Percentiles rank a stretch among this genome's conserved stretches.
Evolutionary conservation across 306 rosid genomes (phyloP).

Genomic region (Begonia loranthoides): DNA sequence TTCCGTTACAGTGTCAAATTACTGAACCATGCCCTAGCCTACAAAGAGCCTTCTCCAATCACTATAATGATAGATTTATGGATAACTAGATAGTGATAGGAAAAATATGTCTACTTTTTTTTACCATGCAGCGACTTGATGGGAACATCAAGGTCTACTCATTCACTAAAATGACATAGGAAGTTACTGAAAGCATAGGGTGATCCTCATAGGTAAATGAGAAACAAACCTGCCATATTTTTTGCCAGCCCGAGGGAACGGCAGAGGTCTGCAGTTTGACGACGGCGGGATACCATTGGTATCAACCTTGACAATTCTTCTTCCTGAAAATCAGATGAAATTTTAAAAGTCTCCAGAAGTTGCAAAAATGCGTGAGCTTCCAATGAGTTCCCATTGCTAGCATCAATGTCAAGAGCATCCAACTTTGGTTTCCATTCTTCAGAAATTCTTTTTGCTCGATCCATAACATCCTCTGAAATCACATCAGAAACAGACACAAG

Average conservation of each 20-base stretch:
- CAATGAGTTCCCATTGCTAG: constrained; percentile 83
- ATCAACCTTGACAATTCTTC: constrained; percentile 66
- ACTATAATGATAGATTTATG: too few relatives aligned
- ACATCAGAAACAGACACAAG: constrained; percentile 29
- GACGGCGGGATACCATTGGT: constrained; percentile 95
- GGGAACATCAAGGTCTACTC: too few relatives aligned
- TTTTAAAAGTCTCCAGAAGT: constrained; percentile 73
- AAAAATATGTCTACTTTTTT: too few relatives aligned
- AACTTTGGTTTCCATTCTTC: constrained; percentile 92
- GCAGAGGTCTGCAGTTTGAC: constrained; percentile 94
- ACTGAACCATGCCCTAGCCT: too few relatives aligned
- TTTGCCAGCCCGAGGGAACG: constrained; percentile 90
- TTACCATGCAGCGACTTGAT: too few relatives aligned
- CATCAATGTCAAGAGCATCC: constrained; percentile 87
- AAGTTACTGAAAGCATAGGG: neutral
- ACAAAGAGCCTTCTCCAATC: too few relatives aligned
- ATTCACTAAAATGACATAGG: too few relatives aligned
- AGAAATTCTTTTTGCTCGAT: constrained; percentile 62
- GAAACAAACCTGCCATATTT: constrained; percentile 76
- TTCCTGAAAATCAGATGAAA: constrained; percentile 78
- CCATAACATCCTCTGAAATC: constrained; percentile 54
- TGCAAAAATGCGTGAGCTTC: constrained; percentile 99
- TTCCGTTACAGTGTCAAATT: too few relatives aligned
- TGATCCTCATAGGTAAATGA: neutral
- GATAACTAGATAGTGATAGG: too few relatives aligned